phyloP scores from a whole-genome alignment of 1,139 yeast species.

The Scheffersomyces stambukii region DNA sequence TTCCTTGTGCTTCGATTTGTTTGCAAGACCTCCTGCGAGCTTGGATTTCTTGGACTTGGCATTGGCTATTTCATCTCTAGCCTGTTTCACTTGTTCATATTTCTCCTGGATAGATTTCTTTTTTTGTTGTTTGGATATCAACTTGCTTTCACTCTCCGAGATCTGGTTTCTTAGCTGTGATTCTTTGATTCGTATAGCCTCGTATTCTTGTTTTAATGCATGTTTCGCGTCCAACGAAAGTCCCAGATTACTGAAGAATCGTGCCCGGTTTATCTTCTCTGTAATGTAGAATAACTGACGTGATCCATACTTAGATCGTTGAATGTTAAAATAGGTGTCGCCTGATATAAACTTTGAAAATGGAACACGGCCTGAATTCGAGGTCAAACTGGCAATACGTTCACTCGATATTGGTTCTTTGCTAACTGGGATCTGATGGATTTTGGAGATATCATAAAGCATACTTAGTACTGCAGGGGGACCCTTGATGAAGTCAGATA shows the following conservation, averaged over 20 bases:
- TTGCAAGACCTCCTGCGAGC: constrained; percentile 20
- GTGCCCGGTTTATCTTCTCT: constrained; percentile 26
- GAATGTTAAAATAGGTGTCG: constrained; percentile 46
- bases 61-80: constrained; percentile 10
- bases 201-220: constrained; percentile 1
- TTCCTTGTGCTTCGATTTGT: constrained; percentile 20
- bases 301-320: constrained; percentile 56
- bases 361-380: constrained; percentile 26
- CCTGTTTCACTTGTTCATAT: constrained; percentile 14
- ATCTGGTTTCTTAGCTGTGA: constrained; percentile 13
- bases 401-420: constrained; percentile 33
- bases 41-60: constrained; percentile 9
- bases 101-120: constrained; percentile 13
- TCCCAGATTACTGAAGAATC: constrained; percentile 42
- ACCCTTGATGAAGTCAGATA: constrained; percentile 69
- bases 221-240: constrained; percentile 35
- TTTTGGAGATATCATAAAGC: constrained; percentile 57
- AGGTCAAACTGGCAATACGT: constrained; percentile 36
- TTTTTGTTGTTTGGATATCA: constrained; percentile 3
- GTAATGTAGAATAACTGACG: constrained; percentile 44
- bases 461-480: constrained; percentile 71
- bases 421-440: constrained; percentile 66
- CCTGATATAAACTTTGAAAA: constrained; percentile 62
- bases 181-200: constrained; percentile 11
- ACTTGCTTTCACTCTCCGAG: constrained; percentile 5